These are phyloP conservation scores for Metschnikowia lochheadii DNA, from an alignment of 805 yeast genomes.

Conservation along the genomic window DNA sequence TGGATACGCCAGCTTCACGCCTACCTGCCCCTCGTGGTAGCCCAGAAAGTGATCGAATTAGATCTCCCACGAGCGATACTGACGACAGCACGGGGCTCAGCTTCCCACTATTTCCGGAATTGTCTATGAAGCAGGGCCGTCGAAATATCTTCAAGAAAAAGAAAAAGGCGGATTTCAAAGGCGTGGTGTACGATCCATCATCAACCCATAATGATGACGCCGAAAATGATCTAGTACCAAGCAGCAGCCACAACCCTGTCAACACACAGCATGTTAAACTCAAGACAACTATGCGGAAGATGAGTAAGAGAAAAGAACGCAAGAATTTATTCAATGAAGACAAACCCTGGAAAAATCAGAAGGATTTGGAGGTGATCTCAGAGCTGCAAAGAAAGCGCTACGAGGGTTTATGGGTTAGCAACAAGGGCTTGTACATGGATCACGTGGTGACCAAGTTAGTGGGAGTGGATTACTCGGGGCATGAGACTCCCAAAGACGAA, in stretches of 20 bases:
- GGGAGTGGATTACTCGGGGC: slow-evolving; percentile 30
- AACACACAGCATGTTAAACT: slow-evolving; percentile 31
- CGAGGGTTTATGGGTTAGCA: slow-evolving; percentile 92
- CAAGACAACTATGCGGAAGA: slow-evolving; percentile 50
- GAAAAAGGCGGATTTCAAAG: slow-evolving; percentile 4
- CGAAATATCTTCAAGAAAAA: slow-evolving; percentile 10
- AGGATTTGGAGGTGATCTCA: slow-evolving; percentile 47
- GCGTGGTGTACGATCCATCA: slow-evolving; percentile 11
- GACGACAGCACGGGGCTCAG: slow-evolving; percentile 11
- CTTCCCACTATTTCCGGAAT: slow-evolving; percentile 35
- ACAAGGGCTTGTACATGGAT: slow-evolving; percentile 61
- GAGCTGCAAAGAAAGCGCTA: slow-evolving; percentile 79
- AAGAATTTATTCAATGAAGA: slow-evolving; percentile 66
- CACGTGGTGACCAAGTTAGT: slow-evolving; percentile 27
- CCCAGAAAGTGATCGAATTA: background rate
- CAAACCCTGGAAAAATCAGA: slow-evolving; percentile 92
- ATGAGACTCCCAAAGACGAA: slow-evolving; percentile 3
- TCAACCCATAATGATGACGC: slow-evolving; percentile 3
- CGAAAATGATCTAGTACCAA: slow-evolving; percentile 5
- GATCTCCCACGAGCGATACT: slow-evolving; percentile 6
- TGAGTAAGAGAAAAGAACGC: slow-evolving; percentile 34
- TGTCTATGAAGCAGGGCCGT: slow-evolving; percentile 15
- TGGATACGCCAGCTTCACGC: background rate
- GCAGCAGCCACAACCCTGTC: slow-evolving; percentile 2
- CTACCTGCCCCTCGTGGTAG: background rate